Conservation (phyloP, 116 monocot species). For the Cymodocea nodosa region DNA sequence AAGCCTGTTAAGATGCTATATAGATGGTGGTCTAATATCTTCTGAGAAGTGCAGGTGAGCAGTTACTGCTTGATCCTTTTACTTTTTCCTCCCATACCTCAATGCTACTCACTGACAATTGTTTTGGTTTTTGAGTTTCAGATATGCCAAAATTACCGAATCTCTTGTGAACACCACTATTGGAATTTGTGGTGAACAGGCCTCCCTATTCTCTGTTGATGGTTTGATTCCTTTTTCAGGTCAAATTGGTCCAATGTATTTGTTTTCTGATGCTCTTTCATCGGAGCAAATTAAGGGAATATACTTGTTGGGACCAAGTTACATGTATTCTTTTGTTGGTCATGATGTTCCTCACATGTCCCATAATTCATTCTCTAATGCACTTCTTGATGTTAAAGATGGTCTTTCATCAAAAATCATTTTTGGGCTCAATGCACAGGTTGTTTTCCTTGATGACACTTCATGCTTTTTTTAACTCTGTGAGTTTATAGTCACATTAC, state of each 20-base stretch:
- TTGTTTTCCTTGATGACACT: constrained; percentile 5
- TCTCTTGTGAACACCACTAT: constrained; percentile 63
- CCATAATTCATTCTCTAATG: constrained; percentile 36
- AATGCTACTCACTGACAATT: not conserved
- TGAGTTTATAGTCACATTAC: not conserved
- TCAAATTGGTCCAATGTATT: constrained; percentile 92
- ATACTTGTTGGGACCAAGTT: constrained; percentile 78
- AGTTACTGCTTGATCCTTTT: not conserved
- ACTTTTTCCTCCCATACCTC: not conserved
- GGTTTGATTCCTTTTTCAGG: constrained; percentile 65
- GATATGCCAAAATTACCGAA: constrained; percentile 78
- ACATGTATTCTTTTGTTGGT: constrained; percentile 86
- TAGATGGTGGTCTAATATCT: constrained; percentile 71
- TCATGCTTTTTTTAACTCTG: not conserved
- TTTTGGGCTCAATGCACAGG: constrained; percentile 97
- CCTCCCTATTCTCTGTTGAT: constrained; percentile 17
- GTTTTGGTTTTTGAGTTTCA: constrained; percentile 16
- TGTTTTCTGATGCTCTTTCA: constrained; percentile 73
- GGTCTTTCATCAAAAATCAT: constrained; percentile 83
- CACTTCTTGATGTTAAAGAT: constrained; percentile 62
- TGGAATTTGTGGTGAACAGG: constrained; percentile 48
- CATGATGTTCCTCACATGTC: constrained; percentile 40
- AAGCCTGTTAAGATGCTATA: constrained; percentile 65
- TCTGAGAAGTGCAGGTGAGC: constrained; percentile 89
- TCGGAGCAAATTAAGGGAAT: constrained; percentile 78